phyloP scores from a whole-genome alignment of 345 rosid genomes.

The Streptanthus diversifolius region DNA sequence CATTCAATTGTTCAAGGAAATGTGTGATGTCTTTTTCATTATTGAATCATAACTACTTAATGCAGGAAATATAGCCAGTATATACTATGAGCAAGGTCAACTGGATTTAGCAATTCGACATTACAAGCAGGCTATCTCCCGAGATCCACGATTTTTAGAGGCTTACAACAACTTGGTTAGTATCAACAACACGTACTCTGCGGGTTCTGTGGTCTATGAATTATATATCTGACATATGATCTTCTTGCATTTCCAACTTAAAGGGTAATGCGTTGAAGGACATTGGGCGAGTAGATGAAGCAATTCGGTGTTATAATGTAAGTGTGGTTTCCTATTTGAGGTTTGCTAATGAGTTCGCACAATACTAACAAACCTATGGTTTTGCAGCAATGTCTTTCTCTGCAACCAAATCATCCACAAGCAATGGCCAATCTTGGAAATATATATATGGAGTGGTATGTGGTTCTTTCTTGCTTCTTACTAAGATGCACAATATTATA shows the following conservation, averaged over 20 bases:
- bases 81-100: constrained; percentile 84
- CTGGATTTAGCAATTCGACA: constrained; percentile 80
- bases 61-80: constrained; percentile 89
- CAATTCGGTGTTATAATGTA: constrained; percentile 90
- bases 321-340: constrained; percentile 19
- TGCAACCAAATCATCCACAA: constrained; percentile 93
- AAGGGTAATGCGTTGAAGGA: constrained; percentile 99
- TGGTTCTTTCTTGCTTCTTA: constrained; percentile 6
- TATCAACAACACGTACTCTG: constrained; percentile 2
- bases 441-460: constrained; percentile 96
- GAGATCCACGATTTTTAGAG: constrained; percentile 86
- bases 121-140: constrained; percentile 79
- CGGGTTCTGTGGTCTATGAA: constrained; percentile 1
- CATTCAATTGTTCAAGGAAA: constrained; percentile 13
- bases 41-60: not conserved
- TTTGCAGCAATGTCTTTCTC: constrained; percentile 85
- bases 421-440: constrained; percentile 97
- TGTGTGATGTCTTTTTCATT: not conserved
- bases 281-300: constrained; percentile 87
- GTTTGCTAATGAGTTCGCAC: constrained; percentile 19
- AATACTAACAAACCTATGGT: constrained; percentile 20
- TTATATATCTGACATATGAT: constrained; percentile 7
- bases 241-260: constrained; percentile 3
- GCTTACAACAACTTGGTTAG: constrained; percentile 96
- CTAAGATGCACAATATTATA: not conserved